A percentile compares a stretch with the other conserved stretches of the same genome.
These are phyloP conservation scores for Marvania coccoides DNA, from an alignment of 139 green algal species.

Conservation along the genomic window DNA sequence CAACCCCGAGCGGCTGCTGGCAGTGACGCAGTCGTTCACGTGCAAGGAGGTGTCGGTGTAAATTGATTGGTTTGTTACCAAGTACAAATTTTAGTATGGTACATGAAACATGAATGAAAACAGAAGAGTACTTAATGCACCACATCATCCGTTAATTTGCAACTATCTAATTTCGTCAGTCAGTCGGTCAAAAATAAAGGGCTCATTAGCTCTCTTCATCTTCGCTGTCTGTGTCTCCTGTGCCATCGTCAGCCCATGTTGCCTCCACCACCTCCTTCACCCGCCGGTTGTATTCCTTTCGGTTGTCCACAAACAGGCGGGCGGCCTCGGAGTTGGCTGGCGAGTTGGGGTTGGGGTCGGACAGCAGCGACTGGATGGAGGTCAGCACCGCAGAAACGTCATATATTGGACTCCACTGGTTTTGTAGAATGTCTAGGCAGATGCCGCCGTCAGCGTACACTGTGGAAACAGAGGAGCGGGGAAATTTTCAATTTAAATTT, in stretches of 20 bases:
- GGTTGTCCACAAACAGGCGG: constrained; percentile 81
- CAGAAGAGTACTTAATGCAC: too few species aligned
- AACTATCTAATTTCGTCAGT: background rate
- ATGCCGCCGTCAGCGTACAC: constrained; percentile 94
- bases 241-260: constrained; percentile 41
- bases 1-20: constrained; percentile 14
- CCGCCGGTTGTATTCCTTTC: constrained; percentile 82
- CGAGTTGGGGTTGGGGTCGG: constrained; percentile 95
- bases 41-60: constrained; percentile 38
- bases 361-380: constrained; percentile 94
- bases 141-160: too few species aligned
- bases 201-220: constrained; percentile 6
- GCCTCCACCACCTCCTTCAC: constrained; percentile 83
- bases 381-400: constrained; percentile 95
- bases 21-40: constrained; percentile 38
- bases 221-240: constrained; percentile 3
- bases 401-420: constrained; percentile 99
- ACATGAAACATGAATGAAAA: too few species aligned
- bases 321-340: constrained; percentile 96
- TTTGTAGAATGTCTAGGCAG: constrained; percentile 98
- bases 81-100: background rate
- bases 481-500: background rate
- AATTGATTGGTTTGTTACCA: background rate
- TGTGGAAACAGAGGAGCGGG: constrained; percentile 35
- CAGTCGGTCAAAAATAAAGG: background rate